These are phyloP conservation scores for Bocquillonia castaneifolia DNA, from an alignment of 441 rosid species.

Conservation along the genomic window DNA sequence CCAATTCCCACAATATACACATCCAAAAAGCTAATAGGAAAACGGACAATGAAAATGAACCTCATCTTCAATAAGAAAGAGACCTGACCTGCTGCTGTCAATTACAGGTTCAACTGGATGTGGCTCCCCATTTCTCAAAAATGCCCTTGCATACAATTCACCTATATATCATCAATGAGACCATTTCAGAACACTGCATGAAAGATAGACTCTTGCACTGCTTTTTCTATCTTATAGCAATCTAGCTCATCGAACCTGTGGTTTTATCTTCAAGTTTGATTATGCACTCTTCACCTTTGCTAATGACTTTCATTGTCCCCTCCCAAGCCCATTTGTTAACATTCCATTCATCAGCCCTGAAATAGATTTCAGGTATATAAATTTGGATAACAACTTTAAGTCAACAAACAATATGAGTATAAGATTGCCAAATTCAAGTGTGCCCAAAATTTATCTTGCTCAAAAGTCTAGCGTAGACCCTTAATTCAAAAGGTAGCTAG, in stretches of 20 bases:
- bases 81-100: conserved; percentile 88
- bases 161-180: conserved; percentile 34
- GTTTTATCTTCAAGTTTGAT: conserved; percentile 88
- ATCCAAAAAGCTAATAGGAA: conserved; percentile 4
- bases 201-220: background rate
- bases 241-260: conserved; percentile 41
- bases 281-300: conserved; percentile 95
- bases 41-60: conserved; percentile 8
- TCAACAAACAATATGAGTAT: background rate
- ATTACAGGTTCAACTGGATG: conserved; percentile 96
- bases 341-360: conserved; percentile 98
- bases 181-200: conserved; percentile 1
- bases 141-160: conserved; percentile 85
- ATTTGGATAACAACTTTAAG: conserved; percentile 12
- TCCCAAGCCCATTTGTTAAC: conserved; percentile 99
- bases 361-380: conserved; percentile 22
- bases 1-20: background rate
- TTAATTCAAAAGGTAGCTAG: background rate
- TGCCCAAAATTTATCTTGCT: background rate
- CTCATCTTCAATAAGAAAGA: conserved; percentile 18
- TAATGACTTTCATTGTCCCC: conserved; percentile 72
- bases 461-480: background rate
- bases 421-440: background rate
- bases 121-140: conserved; percentile 82
- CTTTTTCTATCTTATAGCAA: conserved; percentile 11